Conservation (phyloP, 2,329 filamentous ascomycete species). For the Pestalotiopsis sp. region DNA sequence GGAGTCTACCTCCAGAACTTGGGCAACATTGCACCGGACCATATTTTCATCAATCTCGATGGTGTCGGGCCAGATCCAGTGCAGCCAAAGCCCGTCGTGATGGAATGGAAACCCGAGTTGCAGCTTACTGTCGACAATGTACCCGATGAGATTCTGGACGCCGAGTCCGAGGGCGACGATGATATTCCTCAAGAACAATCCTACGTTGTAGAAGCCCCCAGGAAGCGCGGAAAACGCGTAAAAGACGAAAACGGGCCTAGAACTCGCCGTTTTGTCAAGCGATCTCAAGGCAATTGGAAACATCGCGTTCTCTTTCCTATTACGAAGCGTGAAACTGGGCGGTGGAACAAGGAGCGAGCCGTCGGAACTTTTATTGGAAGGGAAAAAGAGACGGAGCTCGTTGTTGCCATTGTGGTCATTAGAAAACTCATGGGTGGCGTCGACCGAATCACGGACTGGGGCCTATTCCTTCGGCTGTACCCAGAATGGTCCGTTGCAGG, state of each 20-base stretch:
- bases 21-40: constrained; percentile 34
- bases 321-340: constrained; percentile 27
- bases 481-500: constrained; percentile 51
- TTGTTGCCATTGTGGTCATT: constrained; percentile 59
- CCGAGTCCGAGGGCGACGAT: constrained; percentile 29
- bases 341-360: constrained; percentile 32
- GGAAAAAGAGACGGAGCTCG: constrained; percentile 46
- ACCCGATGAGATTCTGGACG: constrained; percentile 38
- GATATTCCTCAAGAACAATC: neutral
- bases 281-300: constrained; percentile 21
- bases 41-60: constrained; percentile 39
- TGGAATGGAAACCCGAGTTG: constrained; percentile 38
- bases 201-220: constrained; percentile 3
- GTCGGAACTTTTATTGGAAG: constrained; percentile 33
- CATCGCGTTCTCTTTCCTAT: constrained; percentile 27
- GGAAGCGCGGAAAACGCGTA: neutral
- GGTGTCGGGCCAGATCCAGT: constrained; percentile 21
- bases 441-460: constrained; percentile 61
- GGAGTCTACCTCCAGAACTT: constrained; percentile 33
- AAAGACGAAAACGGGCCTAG: neutral
- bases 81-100: constrained; percentile 24
- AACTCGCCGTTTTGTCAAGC: constrained; percentile 16
- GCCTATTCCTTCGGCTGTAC: constrained; percentile 55
- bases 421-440: constrained; percentile 60
- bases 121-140: constrained; percentile 42